A percentile compares a stretch with the other conserved stretches of the same genome.
Evolutionary conservation across 495 filamentous ascomycete genomes (phyloP).

Genomic region (Tuber brumale): DNA sequence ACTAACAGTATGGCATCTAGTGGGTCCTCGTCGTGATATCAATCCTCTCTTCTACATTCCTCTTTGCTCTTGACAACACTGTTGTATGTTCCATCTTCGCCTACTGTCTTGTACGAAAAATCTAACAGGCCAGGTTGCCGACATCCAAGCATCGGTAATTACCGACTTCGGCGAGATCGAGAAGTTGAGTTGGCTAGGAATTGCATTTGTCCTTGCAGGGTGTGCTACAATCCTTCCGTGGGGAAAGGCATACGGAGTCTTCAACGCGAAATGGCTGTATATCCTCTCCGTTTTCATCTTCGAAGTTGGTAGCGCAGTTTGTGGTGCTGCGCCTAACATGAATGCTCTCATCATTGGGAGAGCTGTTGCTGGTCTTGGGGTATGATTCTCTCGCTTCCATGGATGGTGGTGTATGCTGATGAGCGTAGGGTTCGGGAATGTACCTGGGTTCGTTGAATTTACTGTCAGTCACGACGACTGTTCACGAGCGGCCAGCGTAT

Average conservation of each 20-base stretch:
- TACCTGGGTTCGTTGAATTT: conserved; percentile 50
- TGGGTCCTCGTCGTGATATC: conserved; percentile 48
- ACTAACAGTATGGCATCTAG: conserved; percentile 11
- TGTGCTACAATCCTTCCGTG: conserved; percentile 48
- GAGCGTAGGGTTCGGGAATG: conserved; percentile 49
- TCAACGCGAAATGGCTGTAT: conserved; percentile 53
- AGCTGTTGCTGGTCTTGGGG: conserved; percentile 56
- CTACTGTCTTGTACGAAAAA: background rate
- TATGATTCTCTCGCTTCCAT: conserved; percentile 50
- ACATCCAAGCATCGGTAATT: conserved; percentile 53
- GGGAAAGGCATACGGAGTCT: conserved; percentile 49
- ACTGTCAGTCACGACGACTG: conserved; percentile 46
- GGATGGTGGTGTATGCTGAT: conserved; percentile 42
- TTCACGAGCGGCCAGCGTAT: conserved; percentile 48
- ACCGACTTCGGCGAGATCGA: conserved; percentile 48
- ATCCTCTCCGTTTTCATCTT: conserved; percentile 50
- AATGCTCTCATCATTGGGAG: conserved; percentile 57
- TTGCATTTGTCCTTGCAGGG: conserved; percentile 51
- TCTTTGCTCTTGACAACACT: conserved; percentile 57
- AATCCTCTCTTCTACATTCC: conserved; percentile 49
- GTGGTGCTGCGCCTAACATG: conserved; percentile 56
- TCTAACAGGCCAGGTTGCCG: conserved; percentile 45
- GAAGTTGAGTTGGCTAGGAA: conserved; percentile 54
- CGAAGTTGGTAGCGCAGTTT: conserved; percentile 53
- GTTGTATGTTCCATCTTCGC: conserved; percentile 39